Conservation (phyloP, 208 protist genomes). For the Trypanosoma conorhini region DNA sequence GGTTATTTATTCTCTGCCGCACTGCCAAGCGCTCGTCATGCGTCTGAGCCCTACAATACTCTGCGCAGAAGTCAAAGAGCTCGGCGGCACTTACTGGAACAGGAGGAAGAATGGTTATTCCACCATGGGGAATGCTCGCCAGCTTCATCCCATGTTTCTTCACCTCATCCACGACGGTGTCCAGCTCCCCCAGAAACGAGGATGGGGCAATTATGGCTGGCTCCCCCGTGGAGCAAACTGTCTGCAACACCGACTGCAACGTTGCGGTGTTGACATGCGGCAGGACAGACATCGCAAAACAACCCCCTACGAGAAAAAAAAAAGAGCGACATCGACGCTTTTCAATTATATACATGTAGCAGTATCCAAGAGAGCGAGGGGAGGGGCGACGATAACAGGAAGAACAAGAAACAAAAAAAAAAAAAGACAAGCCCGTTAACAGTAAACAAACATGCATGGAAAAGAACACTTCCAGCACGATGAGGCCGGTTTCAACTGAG, state of each 20-base stretch:
- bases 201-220: conserved; percentile 58
- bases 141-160: conserved; percentile 64
- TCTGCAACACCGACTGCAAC: conserved; percentile 28
- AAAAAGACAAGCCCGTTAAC: too few relatives aligned
- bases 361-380: not conserved
- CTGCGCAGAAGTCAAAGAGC: conserved; percentile 47
- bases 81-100: conserved; percentile 65
- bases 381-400: not conserved
- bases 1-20: conserved; percentile 26
- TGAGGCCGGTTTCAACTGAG: not conserved
- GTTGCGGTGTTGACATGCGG: conserved; percentile 9
- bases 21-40: conserved; percentile 43
- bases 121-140: conserved; percentile 59
- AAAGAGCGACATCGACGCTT: not conserved
- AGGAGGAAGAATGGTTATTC: conserved; percentile 67
- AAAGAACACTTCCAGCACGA: not conserved
- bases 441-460: too few relatives aligned
- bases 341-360: not conserved
- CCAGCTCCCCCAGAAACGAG: conserved; percentile 58
- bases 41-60: conserved; percentile 52
- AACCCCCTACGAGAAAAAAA: conserved; percentile 12
- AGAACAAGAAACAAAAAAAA: not conserved
- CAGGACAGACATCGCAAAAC: conserved; percentile 18
- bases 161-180: conserved; percentile 59
- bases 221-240: conserved; percentile 67